Evolutionary conservation across 2,329 filamentous ascomycete species (phyloP).

Genomic region (Trichoderma oligosporum): DNA sequence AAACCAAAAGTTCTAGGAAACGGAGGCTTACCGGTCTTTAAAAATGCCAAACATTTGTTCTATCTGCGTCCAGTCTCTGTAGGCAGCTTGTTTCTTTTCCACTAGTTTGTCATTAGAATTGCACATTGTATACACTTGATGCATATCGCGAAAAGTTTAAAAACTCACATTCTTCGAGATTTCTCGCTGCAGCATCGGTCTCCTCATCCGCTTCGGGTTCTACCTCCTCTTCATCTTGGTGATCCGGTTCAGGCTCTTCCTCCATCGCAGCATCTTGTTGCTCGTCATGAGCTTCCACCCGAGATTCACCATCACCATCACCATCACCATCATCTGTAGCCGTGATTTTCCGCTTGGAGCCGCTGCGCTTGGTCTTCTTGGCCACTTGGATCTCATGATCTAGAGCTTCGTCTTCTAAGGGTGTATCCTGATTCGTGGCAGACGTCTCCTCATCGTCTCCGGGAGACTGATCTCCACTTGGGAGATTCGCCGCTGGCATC

Average conservation of each 20-base stretch:
- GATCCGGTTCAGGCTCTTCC: conserved; percentile 44
- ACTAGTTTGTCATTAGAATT: conserved; percentile 46
- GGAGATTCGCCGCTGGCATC: conserved; percentile 33
- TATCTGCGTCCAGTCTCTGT: conserved; percentile 73
- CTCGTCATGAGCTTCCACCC: conserved; percentile 33
- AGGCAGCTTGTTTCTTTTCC: conserved; percentile 72
- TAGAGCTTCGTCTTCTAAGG: conserved; percentile 31
- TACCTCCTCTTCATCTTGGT: conserved; percentile 54
- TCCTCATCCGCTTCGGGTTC: conserved; percentile 55
- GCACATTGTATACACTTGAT: not conserved
- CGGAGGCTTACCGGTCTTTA: conserved; percentile 62
- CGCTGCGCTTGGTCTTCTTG: conserved; percentile 42
- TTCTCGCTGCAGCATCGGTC: conserved; percentile 54
- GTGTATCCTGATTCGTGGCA: conserved; percentile 28
- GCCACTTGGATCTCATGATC: conserved; percentile 34
- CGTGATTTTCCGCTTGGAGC: conserved; percentile 38
- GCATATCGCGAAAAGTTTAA: not conserved
- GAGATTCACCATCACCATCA: conserved; percentile 32
- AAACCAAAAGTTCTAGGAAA: not conserved
- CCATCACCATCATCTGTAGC: conserved; percentile 27
- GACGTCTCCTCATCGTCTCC: conserved; percentile 45
- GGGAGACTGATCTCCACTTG: conserved; percentile 40
- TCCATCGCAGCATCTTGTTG: conserved; percentile 34
- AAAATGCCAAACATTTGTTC: conserved; percentile 87
- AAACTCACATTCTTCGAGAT: conserved; percentile 61